Conservation (phyloP, 139 green algal species). For the Auxenochlorella protothecoides region DNA sequence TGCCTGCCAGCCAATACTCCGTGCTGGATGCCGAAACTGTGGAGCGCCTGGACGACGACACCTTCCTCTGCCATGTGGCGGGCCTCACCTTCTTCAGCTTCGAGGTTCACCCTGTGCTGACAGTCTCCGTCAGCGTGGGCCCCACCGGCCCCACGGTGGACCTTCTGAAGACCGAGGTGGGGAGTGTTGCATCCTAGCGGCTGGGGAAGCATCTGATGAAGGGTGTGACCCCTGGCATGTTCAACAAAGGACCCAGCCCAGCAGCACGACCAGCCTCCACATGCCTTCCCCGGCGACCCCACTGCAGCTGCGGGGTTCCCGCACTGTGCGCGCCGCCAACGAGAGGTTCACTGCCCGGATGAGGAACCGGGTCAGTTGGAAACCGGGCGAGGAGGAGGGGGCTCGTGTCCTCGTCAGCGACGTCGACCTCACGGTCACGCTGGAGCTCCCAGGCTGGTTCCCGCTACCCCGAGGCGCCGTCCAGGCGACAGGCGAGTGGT, state of each 20-base stretch:
- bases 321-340: conserved; percentile 45
- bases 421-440: conserved; percentile 8
- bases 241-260: too few relatives aligned
- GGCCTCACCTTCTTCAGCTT: conserved; percentile 57
- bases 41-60: conserved; percentile 67
- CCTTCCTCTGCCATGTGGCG: conserved; percentile 66
- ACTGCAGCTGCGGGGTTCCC: conserved; percentile 50
- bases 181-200: background rate
- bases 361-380: conserved; percentile 60
- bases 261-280: background rate
- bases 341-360: conserved; percentile 59
- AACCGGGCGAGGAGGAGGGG: background rate
- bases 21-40: conserved; percentile 70
- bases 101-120: conserved; percentile 66
- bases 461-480: conserved; percentile 26
- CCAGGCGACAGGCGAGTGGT: conserved; percentile 19
- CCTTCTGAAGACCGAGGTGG: conserved; percentile 55
- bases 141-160: conserved; percentile 59
- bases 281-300: background rate
- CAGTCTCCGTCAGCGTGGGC: conserved; percentile 52
- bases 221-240: too few relatives aligned
- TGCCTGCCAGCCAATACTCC: conserved; percentile 77
- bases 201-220: too few relatives aligned
- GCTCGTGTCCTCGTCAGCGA: background rate
- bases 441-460: conserved; percentile 40